Evolutionary conservation across 1,284 basidiomycete genomes (phyloP), one percentile per base, ranked within the genome.

Genomic region (Ganoderma multipileum): DNA sequence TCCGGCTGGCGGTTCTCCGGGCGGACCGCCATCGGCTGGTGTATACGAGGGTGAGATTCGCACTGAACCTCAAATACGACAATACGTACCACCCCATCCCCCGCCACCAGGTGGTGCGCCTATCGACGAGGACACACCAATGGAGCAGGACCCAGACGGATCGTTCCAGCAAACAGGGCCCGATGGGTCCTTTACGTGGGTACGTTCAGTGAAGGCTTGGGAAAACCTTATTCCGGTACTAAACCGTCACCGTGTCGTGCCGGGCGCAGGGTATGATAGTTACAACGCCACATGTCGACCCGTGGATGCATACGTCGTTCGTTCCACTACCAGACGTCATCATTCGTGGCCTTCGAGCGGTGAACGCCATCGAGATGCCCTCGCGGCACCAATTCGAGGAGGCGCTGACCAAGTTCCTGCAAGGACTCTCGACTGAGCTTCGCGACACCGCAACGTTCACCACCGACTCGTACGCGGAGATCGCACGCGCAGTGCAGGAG

Each of bases 351-450:
- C 81, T 91, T 20, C 79, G 78, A 52, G 80, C 80, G 28, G 81
- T 88, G 58, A 85, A 85, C 72, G 82, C 84, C 18, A 81, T 84
- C 44, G 89, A 91, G 74, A 87, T 91, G 85, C 90, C 91, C 2
- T 81, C 80, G 60, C 83, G 88, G 44, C 80, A 80, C 33, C 79
- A 81, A 12, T 91, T 89, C 70, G 86, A 90, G 52, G 83, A 84
- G 57, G 76, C 78, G 7, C 79, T 92, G 30, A 71, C 76, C 38
- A 76, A 80, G 14, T 90, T 92, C 77, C 74, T 89, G 47, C 79
- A 79, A 52, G 82, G 82, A n/a, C 80, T 91, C 38, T 82, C 87
- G 63, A 77, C 82, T 23, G 87, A 89, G 63, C 79, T 91, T 61
- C 83, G 84, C 63, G 90, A 91, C 70, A 89, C 88, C 0, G 86